Conservation (phyloP, 768 basidiomycete species). For the Leccinellum luteum region DNA sequence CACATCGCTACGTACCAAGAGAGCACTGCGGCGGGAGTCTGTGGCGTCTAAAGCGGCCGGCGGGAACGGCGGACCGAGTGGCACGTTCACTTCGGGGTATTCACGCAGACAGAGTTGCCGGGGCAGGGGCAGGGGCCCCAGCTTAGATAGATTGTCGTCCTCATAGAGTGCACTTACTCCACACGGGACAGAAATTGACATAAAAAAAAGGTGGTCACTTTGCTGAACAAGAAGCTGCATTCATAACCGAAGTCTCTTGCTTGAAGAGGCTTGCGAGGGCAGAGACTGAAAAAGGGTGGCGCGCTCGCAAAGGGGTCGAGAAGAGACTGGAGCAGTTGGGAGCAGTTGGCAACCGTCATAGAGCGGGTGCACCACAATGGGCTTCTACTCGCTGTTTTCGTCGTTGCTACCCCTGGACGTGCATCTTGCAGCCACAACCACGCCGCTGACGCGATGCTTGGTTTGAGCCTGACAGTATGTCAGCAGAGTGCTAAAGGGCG, state of each 20-base stretch:
- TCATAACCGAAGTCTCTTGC: constrained; percentile 71
- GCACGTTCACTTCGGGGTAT: no score
- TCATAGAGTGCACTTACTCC: no score
- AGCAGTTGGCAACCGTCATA: constrained; percentile 68
- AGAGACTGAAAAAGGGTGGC: constrained; percentile 70
- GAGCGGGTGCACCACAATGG: constrained; percentile 72
- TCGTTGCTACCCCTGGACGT: constrained; percentile 42
- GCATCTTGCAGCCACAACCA: constrained; percentile 38
- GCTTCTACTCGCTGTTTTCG: constrained; percentile 47
- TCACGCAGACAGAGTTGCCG: no score
- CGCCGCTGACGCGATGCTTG: constrained; percentile 54
- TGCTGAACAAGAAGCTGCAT: constrained; percentile 83
- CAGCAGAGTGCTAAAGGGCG: constrained; percentile 72
- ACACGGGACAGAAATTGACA: no score
- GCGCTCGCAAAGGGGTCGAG: constrained; percentile 68
- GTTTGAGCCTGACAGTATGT: constrained; percentile 87
- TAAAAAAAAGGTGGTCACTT: no score
- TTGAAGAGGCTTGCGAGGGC: constrained; percentile 74
- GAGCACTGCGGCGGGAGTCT: no score
- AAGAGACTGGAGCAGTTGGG: constrained; percentile 67
- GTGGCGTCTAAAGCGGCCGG: no score
- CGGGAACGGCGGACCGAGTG: no score
- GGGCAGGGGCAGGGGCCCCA: no score
- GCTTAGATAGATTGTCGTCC: no score
- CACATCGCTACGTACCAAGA: no score